phyloP scores from a whole-genome alignment of 169 alveolate species.

The Plasmodium inui region DNA sequence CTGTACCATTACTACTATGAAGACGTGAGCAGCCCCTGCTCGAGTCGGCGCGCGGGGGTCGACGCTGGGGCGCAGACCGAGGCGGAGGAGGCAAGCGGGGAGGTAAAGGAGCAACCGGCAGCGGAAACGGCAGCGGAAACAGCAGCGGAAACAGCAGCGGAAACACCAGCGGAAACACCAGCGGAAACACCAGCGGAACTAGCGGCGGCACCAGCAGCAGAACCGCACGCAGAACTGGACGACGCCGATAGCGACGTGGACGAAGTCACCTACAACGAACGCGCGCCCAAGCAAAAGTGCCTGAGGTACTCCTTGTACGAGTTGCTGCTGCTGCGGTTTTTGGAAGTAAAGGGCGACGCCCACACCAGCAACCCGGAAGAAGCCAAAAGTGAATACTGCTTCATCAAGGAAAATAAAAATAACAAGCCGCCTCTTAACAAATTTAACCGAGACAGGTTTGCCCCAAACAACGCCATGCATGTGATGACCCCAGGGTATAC shows the following conservation, averaged over 20 bases:
- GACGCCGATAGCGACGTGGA: background rate
- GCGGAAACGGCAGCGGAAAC: background rate
- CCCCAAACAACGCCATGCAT: background rate
- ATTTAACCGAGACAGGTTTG: slow-evolving; percentile 33
- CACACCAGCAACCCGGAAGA: background rate
- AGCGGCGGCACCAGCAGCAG: background rate
- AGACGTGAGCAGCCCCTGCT: background rate
- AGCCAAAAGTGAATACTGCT: slow-evolving; percentile 26
- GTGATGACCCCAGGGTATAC: background rate
- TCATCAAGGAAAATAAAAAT: slow-evolving; percentile 51
- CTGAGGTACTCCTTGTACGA: slow-evolving; percentile 35
- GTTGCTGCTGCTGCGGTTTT: slow-evolving; percentile 45
- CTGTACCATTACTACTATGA: slow-evolving; percentile 60
- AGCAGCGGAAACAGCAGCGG: too few species aligned
- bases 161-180: background rate
- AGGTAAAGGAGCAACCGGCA: background rate
- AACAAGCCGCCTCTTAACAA: background rate
- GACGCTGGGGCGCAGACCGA: background rate
- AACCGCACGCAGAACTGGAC: background rate
- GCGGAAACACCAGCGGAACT: too few species aligned
- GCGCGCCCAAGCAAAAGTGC: slow-evolving; percentile 35
- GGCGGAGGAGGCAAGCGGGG: background rate
- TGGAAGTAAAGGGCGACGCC: slow-evolving; percentile 10
- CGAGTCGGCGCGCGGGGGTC: background rate
- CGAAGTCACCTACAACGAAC: slow-evolving; percentile 19